A percentile compares a stretch with the other conserved stretches of the same genome.
phyloP scores from a whole-genome alignment of 2,329 filamentous ascomycete genomes.

The Aspergillus sp. region DNA sequence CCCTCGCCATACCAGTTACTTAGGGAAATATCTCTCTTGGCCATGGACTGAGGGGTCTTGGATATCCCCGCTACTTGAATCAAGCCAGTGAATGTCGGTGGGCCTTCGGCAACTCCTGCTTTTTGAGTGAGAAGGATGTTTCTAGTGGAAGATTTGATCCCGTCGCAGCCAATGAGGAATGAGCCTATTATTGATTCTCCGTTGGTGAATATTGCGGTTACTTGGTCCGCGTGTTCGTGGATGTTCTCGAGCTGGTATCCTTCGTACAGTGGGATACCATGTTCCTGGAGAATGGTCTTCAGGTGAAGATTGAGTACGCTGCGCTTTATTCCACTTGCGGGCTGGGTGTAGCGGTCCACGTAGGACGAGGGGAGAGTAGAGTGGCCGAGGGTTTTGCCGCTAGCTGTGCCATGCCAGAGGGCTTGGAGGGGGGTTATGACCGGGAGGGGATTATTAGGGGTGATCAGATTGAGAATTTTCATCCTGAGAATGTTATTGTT shows the following conservation, averaged over 20 bases:
- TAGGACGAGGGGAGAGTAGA: background rate
- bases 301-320: background rate
- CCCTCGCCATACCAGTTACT: conserved; percentile 9
- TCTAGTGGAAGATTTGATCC: background rate
- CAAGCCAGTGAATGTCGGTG: background rate
- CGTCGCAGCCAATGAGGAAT: conserved; percentile 10
- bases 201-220: background rate
- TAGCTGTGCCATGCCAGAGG: conserved; percentile 3
- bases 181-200: background rate
- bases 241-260: background rate
- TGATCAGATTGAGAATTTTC: background rate
- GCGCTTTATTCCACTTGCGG: background rate
- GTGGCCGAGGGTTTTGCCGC: background rate
- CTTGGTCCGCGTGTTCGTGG: background rate
- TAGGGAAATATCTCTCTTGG: background rate
- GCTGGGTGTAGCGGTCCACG: background rate
- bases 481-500: background rate
- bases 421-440: background rate
- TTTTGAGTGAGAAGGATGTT: rapidly evolving
- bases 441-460: rapidly evolving
- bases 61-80: conserved; percentile 5
- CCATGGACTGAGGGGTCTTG: background rate
- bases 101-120: background rate
- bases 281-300: background rate
- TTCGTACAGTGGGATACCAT: background rate